Conservation (phyloP, 352 stramenopile species). For the Phytophthora boehmeriae region DNA sequence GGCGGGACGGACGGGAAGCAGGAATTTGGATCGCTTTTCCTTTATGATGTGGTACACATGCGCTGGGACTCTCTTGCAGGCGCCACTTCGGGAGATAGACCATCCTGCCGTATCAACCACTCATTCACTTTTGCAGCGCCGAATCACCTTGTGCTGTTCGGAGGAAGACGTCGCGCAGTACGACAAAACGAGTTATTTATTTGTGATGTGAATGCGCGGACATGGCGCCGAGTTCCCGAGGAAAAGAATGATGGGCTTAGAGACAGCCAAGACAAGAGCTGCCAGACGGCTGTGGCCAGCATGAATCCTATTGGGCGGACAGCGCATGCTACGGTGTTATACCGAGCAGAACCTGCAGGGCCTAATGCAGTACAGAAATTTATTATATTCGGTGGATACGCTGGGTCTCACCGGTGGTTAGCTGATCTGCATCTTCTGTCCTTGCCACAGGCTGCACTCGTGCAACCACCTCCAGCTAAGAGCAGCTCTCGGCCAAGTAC, state of each 20-base stretch:
- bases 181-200: conserved; percentile 66
- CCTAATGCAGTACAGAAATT: conserved; percentile 37
- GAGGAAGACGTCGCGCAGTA: conserved; percentile 45
- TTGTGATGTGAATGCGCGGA: conserved; percentile 41
- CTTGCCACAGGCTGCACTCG: conserved; percentile 25
- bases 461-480: conserved; percentile 19
- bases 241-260: conserved; percentile 4
- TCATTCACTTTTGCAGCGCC: conserved; percentile 56
- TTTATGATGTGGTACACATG: conserved; percentile 53
- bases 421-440: conserved; percentile 68
- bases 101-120: conserved; percentile 63
- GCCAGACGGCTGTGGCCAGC: conserved; percentile 5
- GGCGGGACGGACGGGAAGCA: conserved; percentile 59
- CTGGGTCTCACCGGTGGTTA: conserved; percentile 60
- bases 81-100: conserved; percentile 41
- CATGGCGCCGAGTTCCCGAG: conserved; percentile 38
- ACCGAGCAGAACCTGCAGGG: conserved; percentile 23
- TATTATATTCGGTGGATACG: conserved; percentile 74
- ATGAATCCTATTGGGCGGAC: conserved; percentile 38
- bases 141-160: conserved; percentile 66
- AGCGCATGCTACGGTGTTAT: conserved; percentile 54
- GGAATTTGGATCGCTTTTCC: conserved; percentile 63
- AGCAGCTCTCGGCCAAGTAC: conserved; percentile 18
- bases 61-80: conserved; percentile 62
- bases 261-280: conserved; percentile 7